Conservation (phyloP, 1,284 basidiomycete genomes). For the Sporisorium exsertum region DNA sequence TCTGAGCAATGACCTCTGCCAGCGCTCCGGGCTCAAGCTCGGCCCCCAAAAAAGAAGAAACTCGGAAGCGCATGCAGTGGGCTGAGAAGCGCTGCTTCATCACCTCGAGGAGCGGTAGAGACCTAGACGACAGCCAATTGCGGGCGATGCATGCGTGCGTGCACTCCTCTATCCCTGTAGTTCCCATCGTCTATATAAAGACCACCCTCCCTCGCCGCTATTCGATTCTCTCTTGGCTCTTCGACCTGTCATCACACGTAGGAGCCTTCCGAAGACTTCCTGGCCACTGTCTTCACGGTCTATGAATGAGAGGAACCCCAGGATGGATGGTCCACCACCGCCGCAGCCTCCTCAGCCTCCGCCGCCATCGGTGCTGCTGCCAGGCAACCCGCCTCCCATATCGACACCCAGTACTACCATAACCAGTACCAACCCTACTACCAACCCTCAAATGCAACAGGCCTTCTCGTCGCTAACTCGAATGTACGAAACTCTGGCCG, state of each 20-base stretch:
- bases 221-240: background rate
- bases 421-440: too few species aligned
- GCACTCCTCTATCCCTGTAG: background rate
- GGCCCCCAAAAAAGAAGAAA: background rate
- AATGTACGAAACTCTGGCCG: background rate
- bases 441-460: conserved; percentile 2
- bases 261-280: background rate
- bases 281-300: background rate
- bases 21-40: background rate
- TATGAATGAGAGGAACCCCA: background rate
- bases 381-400: background rate
- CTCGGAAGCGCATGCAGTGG: background rate
- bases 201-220: background rate
- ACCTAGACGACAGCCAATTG: background rate
- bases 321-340: background rate
- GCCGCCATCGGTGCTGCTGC: too few species aligned
- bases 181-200: background rate
- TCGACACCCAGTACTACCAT: background rate
- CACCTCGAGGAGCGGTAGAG: background rate
- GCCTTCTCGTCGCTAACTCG: conserved; percentile 1
- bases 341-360: too few species aligned
- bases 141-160: background rate
- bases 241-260: conserved; percentile 4
- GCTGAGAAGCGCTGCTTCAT: background rate
- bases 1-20: background rate